Percentiles rank a stretch among this genome's conserved stretches.
These are phyloP conservation scores for Rhodosporidiobolus sp. DNA, from an alignment of 768 basidiomycete species.

Conservation along the genomic window DNA sequence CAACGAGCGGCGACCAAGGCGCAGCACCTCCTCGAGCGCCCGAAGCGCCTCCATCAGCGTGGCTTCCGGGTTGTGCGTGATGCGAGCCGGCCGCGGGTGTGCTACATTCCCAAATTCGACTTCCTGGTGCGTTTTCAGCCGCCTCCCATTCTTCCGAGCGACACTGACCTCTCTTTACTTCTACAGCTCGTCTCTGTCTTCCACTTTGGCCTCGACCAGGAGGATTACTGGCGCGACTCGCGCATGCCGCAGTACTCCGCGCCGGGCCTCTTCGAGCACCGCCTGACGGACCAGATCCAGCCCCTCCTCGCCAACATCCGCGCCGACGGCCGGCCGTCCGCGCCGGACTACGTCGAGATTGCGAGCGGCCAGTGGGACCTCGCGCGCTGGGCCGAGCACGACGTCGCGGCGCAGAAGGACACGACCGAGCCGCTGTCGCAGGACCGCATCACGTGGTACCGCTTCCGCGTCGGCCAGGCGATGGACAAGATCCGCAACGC, in stretches of 20 bases:
- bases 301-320: slow-evolving; percentile 40
- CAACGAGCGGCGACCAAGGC: slow-evolving; percentile 31
- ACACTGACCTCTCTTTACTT: neutral
- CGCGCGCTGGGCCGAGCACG: slow-evolving; percentile 43
- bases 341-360: slow-evolving; percentile 45
- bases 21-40: slow-evolving; percentile 17
- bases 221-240: slow-evolving; percentile 41
- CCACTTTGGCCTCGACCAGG: slow-evolving; percentile 45
- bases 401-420: slow-evolving; percentile 16
- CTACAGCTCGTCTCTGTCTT: slow-evolving; percentile 41
- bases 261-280: slow-evolving; percentile 43
- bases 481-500: slow-evolving; percentile 34
- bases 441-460: slow-evolving; percentile 42
- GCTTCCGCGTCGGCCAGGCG: slow-evolving; percentile 28
- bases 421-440: slow-evolving; percentile 29
- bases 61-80: slow-evolving; percentile 41
- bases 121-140: slow-evolving; percentile 40
- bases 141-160: neutral
- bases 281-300: slow-evolving; percentile 34
- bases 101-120: slow-evolving; percentile 43
- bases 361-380: slow-evolving; percentile 42
- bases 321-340: slow-evolving; percentile 35
- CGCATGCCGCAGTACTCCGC: slow-evolving; percentile 39
- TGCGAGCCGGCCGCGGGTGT: slow-evolving; percentile 41
- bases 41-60: slow-evolving; percentile 16